Evolutionary conservation across 164 flowering plant species (phyloP), one percentile per base, ranked within the genome.

Genomic region (Aristolochia contorta): DNA sequence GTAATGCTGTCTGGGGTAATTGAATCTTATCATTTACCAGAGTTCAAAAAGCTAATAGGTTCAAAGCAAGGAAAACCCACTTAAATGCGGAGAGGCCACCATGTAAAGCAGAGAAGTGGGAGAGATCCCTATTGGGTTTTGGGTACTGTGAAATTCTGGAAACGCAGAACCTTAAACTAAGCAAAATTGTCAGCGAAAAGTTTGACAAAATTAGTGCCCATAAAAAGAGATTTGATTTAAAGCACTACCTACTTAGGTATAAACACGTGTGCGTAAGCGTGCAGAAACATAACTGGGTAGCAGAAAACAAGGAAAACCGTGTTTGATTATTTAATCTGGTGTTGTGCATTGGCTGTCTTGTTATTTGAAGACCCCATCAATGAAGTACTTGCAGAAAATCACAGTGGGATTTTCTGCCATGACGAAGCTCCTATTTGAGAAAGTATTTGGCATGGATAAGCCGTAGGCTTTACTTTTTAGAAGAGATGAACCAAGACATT

Each of bases 131-230:
- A 48, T n/a, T 49, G 20, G 10, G 24, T 47, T 25, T 47, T 48
- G 43, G 54, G n/a, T 32, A n/a, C 47, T 60, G 10, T 23, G 7
- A 60, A 60, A 20, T 41, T 50, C 21, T 60, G 41, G 43, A 12
- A 60, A 48, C 25, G 21, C 54, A 48, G 19, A 47, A 47, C 54
- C 63, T 47, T 49, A 49, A 49, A 48, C 54, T 49, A 60, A 60
- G 63, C 33, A 60, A 24, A n/a, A 27, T 24, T 60, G 63, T 60
- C 63, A 60, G 18, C 47, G 54, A 60, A 60, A 49, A 53, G 63
- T 30, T 60, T 60, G 54, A 47, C 63, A 60, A 13, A 53, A 27
- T 27, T 60, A 48, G 51, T 6, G 41, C 22, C 22, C 49, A 47
- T 25, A 33, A 47, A 60, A 60, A 53, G 10, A 47, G 48, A 37